Base-by-base conservation (phyloP, 2,329 filamentous ascomycete genomes). In the Colletotrichum cordylinicola region DNA sequence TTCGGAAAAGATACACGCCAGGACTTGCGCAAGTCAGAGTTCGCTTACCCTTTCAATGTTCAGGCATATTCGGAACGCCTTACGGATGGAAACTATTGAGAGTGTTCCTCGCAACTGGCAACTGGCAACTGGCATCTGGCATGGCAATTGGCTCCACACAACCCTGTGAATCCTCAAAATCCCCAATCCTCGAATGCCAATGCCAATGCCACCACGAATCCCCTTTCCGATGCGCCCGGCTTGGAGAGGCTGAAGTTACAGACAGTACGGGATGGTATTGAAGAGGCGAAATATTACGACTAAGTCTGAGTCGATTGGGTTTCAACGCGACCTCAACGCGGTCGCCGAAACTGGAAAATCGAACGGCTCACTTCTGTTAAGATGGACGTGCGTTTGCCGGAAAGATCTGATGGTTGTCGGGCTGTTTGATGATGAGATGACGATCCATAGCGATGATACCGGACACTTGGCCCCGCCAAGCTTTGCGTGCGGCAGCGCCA, bases 401-500 rank as follows among this genome's bases (percentile, higher is more conserved):
- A n/a, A n/a, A 43, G 39, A 43, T 43, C 39, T 43, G 39, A 12
- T 43, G 39, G 18, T 43, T 12, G 39, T 43, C 39, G 39, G 39
- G 39, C 39, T 43, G 39, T 61, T 13, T 35, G 27, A 66, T 8
- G 52, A 35, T 55, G 48, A 58, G 48, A 37, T 58, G 43, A 48
- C 27, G 60, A 39, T 67, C 67, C 67, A 37, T 65, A 15, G 29
- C n/a, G 62, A 72, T 75, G 68, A 62, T 31, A 71, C 68, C 67
- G 67, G 52, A 61, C 39, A 35, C 39, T 43, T 43, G 39, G 39
- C 39, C 39, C 39, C 39, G 52, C 52, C 52, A 58, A 58, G 52
- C 21, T 15, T 15, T 58, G 21, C 52, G 13, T 18, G 24, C 16
- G 29, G 21, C 60, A 29, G 29, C 29, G 3, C 39, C 39, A 3